Evolutionary conservation across 352 stramenopile genomes (phyloP).

Genomic region (Globisporangium recalcitrans): DNA sequence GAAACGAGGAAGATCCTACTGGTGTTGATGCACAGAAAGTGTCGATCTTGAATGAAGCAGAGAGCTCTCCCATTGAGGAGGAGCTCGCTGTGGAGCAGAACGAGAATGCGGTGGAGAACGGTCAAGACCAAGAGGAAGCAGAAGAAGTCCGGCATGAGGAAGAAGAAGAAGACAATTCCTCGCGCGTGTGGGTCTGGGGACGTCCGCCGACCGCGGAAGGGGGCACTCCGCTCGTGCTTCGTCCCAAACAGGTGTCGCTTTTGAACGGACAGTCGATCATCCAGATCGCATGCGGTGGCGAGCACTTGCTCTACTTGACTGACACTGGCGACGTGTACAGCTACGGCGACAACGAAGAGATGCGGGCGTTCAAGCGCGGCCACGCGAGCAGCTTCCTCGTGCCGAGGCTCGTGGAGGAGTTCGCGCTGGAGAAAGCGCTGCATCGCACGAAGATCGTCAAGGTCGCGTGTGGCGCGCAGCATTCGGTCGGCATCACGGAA

Average conservation of each 20-base stretch:
- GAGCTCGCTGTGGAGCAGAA: background rate
- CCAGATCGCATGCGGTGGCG: constrained; percentile 70
- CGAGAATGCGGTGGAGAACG: constrained; percentile 2
- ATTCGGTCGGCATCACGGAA: constrained; percentile 68
- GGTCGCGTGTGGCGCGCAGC: constrained; percentile 68
- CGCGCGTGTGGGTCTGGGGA: constrained; percentile 65
- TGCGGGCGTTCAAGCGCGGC: constrained; percentile 22
- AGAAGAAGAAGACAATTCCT: constrained; percentile 21
- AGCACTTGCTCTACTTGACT: constrained; percentile 74
- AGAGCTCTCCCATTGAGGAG: background rate
- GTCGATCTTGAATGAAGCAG: constrained; percentile 4
- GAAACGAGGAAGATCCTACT: background rate
- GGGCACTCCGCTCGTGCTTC: constrained; percentile 48
- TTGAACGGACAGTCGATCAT: constrained; percentile 56
- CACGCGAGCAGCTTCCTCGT: constrained; percentile 32
- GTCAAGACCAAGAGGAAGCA: background rate
- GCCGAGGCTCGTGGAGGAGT: constrained; percentile 69
- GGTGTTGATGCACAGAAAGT: background rate
- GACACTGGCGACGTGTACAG: constrained; percentile 75
- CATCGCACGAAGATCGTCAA: constrained; percentile 54
- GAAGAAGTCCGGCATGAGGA: background rate
- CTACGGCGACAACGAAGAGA: constrained; percentile 68
- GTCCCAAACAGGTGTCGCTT: constrained; percentile 55
- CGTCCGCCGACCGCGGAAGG: constrained; percentile 49
- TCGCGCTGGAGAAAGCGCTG: constrained; percentile 75